Percentiles rank a stretch among this genome's conserved stretches.
These are phyloP conservation scores for Pseudoscleropodium purum DNA, from an alignment of 225 moss, liverwort and hornwort species.

Conservation along the genomic window DNA sequence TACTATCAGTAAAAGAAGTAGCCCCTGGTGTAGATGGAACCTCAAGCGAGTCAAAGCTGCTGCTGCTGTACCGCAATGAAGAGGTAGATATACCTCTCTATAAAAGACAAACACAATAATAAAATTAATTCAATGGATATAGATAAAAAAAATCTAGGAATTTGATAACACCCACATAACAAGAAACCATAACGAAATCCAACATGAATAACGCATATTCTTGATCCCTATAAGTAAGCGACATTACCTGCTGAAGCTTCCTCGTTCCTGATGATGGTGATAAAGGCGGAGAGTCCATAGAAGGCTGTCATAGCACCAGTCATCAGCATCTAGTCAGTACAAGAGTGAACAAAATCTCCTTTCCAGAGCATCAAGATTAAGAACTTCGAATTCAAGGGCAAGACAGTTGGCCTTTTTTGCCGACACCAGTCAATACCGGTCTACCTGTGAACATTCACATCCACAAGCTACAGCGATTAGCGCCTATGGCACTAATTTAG, in stretches of 20 bases:
- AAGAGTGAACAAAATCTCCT: background rate
- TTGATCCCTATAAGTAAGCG: background rate
- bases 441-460: background rate
- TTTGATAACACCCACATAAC: background rate
- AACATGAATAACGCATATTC: background rate
- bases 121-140: background rate
- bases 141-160: background rate
- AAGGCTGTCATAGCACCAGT: conserved; percentile 21
- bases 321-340: background rate
- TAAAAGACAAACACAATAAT: background rate
- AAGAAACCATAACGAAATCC: background rate
- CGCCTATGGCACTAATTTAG: background rate
- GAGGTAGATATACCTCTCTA: conserved; percentile 32
- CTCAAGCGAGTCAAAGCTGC: conserved; percentile 64
- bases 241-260: conserved; percentile 42
- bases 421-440: background rate
- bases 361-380: background rate
- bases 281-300: conserved; percentile 41
- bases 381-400: background rate
- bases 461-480: background rate
- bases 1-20: conserved; percentile 54
- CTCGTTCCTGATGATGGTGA: conserved; percentile 34
- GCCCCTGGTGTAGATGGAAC: conserved; percentile 64
- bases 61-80: conserved; percentile 50
- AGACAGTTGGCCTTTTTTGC: background rate